Base-by-base conservation (phyloP, 2,329 filamentous ascomycete species). In the Aspergillus proliferans region DNA sequence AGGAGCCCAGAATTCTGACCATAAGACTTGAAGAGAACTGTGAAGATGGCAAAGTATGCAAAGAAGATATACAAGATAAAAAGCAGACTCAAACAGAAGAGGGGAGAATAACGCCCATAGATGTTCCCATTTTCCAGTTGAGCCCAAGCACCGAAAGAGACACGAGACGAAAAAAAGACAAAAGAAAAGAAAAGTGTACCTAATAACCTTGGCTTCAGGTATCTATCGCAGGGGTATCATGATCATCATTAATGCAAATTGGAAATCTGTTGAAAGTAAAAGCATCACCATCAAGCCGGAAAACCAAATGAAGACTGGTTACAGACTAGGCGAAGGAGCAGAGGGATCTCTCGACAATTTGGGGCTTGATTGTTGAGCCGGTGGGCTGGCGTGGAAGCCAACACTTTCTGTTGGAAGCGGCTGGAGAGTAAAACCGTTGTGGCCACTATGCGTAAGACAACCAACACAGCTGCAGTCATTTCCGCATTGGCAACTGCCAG, bases 391-490 rank as follows among this genome's bases (percentile, higher is more conserved):
- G 44, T 8, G 50, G 40, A 9, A 40, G 38, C 38, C 7, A 40
- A 19, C 18, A 21, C 7, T 9, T 21, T 40, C 38, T 19, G 38
- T 40, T 12, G 38, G 14, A 19, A 19, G 18, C 38, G 61, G 45
- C 9, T 67, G 62, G 14, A 75, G 55, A 9, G 65, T 52, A 19
- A 76, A 53, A 12, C 73, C 74, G 21, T 73, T 72, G 49, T 77
- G 76, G 3, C 75, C 76, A 18, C 70, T 73, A 48, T 80, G 76
- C 3, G 75, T 77, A 10, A 78, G 62, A 54, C 77, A 80, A 12
- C 75, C 76, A n/a, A 76, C 66, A 53, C 77, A 80, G 47, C 63
- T 69, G 55, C 76, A 80, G 36, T 76, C 75, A 48, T 72, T 73
- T 14, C 75, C 76, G 49, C 77, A 80, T 52, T 74, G 73, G 49